Base-by-base conservation (phyloP, 2,329 filamentous ascomycete genomes). In the Herpomyces periplanetae region DNA sequence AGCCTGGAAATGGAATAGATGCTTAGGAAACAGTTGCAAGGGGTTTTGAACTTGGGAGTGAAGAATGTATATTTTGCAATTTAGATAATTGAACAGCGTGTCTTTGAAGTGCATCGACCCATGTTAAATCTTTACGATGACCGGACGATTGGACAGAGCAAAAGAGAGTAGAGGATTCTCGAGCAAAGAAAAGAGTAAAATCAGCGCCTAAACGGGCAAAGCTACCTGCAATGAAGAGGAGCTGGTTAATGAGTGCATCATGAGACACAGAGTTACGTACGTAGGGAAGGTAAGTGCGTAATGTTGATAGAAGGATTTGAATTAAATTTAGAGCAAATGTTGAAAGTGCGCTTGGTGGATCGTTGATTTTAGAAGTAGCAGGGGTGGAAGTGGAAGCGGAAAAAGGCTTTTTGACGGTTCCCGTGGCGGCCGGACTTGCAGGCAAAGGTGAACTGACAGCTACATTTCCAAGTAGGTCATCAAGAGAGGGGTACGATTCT, bases 191-290 rank as follows among this genome's bases (percentile, higher is more conserved):
- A 43, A 87, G 52, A 21, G 73, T 63, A 38, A 96, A 96, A 35
- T 96, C 80, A 1, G 68, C 73, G 2, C 80, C 80, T 0, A 91
- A 42, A 17, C 80, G 51, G 1, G 75, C 75, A 18, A 96, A 42
- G 38, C 73, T 88, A 17, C 69, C 66, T 1, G 75, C 73, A 30
- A 71, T 85, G 38, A 88, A 91, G 5, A 91, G 42, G 0, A 88
- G 65, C 34, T 91, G 75, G 0, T 73, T 91, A 14, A 88, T 41
- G 21, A 91, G 47, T 31, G 69, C 85, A 33, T 91, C 75, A 13
- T 71, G 47, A 0, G 65, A 61, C 10, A 61, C 52, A 25, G 60
- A 59, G 30, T 88, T 73, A 27, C 51, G 54, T 3, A 91, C 55
- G 19, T 64, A 68, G 0, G 71, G 66, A 2, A 91, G 44, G 34